These are phyloP conservation scores for Pichia nakasei DNA, from an alignment of 805 yeast species.

Conservation along the genomic window DNA sequence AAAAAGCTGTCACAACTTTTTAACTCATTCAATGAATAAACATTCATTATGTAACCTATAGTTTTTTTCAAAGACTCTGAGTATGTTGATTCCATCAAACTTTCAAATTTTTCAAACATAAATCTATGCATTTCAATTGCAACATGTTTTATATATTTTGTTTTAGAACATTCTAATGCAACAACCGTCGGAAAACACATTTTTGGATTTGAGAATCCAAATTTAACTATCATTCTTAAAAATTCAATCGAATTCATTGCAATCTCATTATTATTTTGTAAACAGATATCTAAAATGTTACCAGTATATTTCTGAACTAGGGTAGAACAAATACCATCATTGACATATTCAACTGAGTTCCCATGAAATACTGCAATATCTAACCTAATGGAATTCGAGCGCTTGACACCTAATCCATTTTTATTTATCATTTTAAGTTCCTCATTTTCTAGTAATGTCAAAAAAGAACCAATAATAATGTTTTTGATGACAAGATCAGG, in stretches of 20 bases:
- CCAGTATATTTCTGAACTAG: slow-evolving; percentile 55
- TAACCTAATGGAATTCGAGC: slow-evolving; percentile 27
- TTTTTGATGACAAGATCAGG: slow-evolving; percentile 35
- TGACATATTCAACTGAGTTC: slow-evolving; percentile 35
- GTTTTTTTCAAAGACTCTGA: slow-evolving; percentile 55
- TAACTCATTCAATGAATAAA: slow-evolving; percentile 17
- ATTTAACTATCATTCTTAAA: slow-evolving; percentile 44
- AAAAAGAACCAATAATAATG: slow-evolving; percentile 47
- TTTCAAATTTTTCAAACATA: slow-evolving; percentile 58
- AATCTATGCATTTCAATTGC: slow-evolving; percentile 48
- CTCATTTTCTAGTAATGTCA: slow-evolving; percentile 49
- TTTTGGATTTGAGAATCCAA: slow-evolving; percentile 73
- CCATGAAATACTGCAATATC: slow-evolving; percentile 52
- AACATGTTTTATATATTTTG: slow-evolving; percentile 32
- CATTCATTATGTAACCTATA: slow-evolving; percentile 31
- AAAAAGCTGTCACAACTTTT: slow-evolving; percentile 29
- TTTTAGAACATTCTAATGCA: slow-evolving; percentile 54
- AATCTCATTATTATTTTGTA: slow-evolving; percentile 37
- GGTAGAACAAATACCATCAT: slow-evolving; percentile 69
- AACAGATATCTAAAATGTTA: slow-evolving; percentile 40
- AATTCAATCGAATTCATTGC: slow-evolving; percentile 40
- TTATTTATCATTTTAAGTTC: slow-evolving; percentile 37
- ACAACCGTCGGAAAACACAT: slow-evolving; percentile 58
- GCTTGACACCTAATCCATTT: slow-evolving; percentile 31
- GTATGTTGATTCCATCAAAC: slow-evolving; percentile 59